Base-by-base conservation (phyloP, 345 rosid genomes). In the Camelina neglecta region DNA sequence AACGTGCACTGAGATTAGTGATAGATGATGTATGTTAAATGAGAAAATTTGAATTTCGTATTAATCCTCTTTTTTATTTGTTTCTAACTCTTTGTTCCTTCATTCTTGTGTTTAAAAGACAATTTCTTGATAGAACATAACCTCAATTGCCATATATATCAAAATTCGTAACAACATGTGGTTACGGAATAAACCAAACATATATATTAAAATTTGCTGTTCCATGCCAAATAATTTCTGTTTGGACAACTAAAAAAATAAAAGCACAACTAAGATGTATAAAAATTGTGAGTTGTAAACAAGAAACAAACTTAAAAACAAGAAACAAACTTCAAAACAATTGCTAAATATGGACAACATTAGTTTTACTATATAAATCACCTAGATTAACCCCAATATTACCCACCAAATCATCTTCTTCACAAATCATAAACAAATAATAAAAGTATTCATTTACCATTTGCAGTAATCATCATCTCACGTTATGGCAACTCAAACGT, bases 331-430 rank as follows among this genome's bases (percentile, higher is more conserved):
- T 8, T 2, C 35, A 35, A 60, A 60, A 38, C 8, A 35, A 60
- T 18, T 36, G 9, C 47, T 60, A 38, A 36, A 35, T 36, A 11
- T 18, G 8, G 16, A 10, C 12, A 60, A 16, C 64, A 18, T 16
- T 16, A 64, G 8, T 33, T 64, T 35, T 5, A 44, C 45, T 65
- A 55, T 55, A 65, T 29, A 73, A 64, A n/a, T 7, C 50, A 62
- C 41, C 0, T 16, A 39, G 7, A 12, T 6, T 23, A 24, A 72
- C 53, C 38, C 21, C 61, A 62, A 63, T 2, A 31, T 54, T 39
- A 16, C 35, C 45, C 64, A 54, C 12, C 56, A 65, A 29, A 20
- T 15, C 8, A 44, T 63, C 13, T 65, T 31, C 2, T 15, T 74
- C 55, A 51, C 44, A 16, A 35, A 51, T 41, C 8, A 23, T 20